Evolutionary conservation across 805 yeast species (phyloP).

Genomic region (Yarrowia sp.): DNA sequence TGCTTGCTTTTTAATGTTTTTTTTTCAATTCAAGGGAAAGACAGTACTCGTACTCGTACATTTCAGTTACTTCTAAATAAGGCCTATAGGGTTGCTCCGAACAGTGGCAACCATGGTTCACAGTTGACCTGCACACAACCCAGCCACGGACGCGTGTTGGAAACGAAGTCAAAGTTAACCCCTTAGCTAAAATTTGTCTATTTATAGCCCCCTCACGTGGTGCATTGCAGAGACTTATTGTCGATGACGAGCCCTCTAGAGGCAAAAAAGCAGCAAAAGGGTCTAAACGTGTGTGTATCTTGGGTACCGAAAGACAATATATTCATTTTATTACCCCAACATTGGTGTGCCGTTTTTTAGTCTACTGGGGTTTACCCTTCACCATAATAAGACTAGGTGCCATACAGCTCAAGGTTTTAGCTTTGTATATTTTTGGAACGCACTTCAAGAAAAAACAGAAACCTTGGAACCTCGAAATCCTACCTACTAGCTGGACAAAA

Average conservation of each 20-base stretch:
- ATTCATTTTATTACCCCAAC: neutral
- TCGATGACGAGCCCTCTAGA: neutral
- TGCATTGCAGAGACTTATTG: constrained; percentile 16
- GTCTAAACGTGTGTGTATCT: neutral
- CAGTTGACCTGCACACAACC: constrained; percentile 10
- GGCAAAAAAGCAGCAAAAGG: neutral
- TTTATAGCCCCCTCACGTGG: constrained; percentile 21
- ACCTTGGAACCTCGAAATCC: neutral
- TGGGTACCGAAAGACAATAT: neutral
- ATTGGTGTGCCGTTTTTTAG: neutral
- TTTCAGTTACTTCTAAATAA: too few species aligned
- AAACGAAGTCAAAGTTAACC: constrained; percentile 12
- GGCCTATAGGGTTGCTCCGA: constrained; percentile 7
- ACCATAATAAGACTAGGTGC: neutral
- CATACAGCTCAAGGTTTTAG: neutral
- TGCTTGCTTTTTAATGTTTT: neutral
- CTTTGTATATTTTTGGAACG: constrained; percentile 19
- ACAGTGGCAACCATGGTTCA: neutral
- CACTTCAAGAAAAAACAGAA: constrained; percentile 18
- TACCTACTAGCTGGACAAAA: constrained; percentile 3
- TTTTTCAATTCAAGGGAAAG: too few species aligned
- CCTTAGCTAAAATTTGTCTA: constrained; percentile 5
- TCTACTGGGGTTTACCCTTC: neutral
- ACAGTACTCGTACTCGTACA: too few species aligned
- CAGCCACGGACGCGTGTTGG: constrained; percentile 20